Percentiles rank a stretch among this genome's conserved stretches.
Evolutionary conservation across 2,329 filamentous ascomycete species (phyloP).

Genomic region (Ophiocordyceps camponoti-saundersi): DNA sequence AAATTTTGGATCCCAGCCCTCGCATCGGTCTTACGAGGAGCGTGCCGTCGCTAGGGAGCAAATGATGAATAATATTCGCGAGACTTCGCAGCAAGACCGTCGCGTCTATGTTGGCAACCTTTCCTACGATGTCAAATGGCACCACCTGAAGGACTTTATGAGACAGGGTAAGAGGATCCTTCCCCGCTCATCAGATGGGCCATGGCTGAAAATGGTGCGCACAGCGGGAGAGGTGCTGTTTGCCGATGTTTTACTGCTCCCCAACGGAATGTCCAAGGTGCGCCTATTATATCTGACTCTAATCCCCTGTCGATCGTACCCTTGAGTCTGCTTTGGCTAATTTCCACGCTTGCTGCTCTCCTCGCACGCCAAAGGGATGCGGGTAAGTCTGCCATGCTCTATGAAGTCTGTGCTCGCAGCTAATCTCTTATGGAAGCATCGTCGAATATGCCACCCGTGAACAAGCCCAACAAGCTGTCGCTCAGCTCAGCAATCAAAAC

Average conservation of each 20-base stretch:
- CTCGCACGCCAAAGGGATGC: slow-evolving; percentile 69
- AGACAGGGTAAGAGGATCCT: slow-evolving; percentile 64
- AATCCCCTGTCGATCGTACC: neutral
- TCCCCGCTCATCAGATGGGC: neutral
- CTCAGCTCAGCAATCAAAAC: slow-evolving; percentile 97
- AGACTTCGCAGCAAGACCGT: slow-evolving; percentile 94
- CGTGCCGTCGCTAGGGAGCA: slow-evolving; percentile 70
- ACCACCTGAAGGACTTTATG: slow-evolving; percentile 99
- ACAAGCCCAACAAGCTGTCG: slow-evolving; percentile 94
- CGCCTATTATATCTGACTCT: slow-evolving; percentile 37
- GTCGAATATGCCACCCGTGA: slow-evolving; percentile 99
- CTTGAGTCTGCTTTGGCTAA: neutral
- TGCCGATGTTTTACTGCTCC: slow-evolving; percentile 97
- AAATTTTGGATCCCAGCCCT: slow-evolving; percentile 40
- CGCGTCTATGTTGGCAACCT: slow-evolving; percentile 99
- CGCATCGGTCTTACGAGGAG: slow-evolving; percentile 70
- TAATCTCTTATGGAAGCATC: slow-evolving; percentile 45
- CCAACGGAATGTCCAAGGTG: slow-evolving; percentile 99
- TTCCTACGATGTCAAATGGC: slow-evolving; percentile 99
- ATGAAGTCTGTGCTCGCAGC: neutral
- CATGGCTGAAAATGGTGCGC: slow-evolving; percentile 20
- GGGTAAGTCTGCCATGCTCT: slow-evolving; percentile 50
- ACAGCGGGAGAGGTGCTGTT: slow-evolving; percentile 97
- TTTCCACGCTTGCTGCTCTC: neutral
- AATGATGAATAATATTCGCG: slow-evolving; percentile 90